Conservation (phyloP, 75 land plant species). For the Selaginella moellendorffii region DNA sequence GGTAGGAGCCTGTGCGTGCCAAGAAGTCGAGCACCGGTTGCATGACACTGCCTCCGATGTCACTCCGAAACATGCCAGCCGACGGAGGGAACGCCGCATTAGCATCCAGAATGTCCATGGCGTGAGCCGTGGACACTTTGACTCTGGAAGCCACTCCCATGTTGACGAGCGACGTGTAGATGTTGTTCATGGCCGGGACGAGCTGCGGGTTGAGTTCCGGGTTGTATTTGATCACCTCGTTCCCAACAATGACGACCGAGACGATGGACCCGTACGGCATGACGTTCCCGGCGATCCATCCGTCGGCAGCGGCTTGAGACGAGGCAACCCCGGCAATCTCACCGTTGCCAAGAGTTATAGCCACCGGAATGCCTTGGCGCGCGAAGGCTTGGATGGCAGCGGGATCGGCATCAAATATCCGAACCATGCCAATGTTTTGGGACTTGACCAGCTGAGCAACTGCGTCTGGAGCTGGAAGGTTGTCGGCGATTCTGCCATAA, state of each 20-base stretch:
- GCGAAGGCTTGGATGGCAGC: neutral
- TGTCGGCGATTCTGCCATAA: neutral
- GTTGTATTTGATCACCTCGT: slow-evolving; percentile 6
- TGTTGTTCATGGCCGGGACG: slow-evolving; percentile 1
- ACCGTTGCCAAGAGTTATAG: neutral
- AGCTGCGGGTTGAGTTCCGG: neutral
- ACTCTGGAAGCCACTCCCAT: neutral
- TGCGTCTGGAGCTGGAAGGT: neutral
- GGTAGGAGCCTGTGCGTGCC: neutral
- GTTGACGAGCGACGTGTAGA: neutral
- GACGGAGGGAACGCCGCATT: slow-evolving; percentile 3
- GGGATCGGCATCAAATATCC: neutral
- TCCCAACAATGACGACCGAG: slow-evolving; percentile 1
- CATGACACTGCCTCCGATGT: neutral
- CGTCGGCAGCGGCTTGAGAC: neutral
- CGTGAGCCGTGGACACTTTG: slow-evolving; percentile 6
- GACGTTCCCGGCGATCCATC: neutral
- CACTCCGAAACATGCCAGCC: neutral
- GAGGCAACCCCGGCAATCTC: neutral
- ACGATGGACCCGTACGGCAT: neutral
- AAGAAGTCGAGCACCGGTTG: neutral
- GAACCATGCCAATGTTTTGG: neutral
- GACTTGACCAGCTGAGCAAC: neutral
- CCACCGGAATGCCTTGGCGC: neutral
- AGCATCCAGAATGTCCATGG: slow-evolving; percentile 4